Base-by-base conservation (phyloP, 2,329 filamentous ascomycete genomes). In the Botrytis fabae region DNA sequence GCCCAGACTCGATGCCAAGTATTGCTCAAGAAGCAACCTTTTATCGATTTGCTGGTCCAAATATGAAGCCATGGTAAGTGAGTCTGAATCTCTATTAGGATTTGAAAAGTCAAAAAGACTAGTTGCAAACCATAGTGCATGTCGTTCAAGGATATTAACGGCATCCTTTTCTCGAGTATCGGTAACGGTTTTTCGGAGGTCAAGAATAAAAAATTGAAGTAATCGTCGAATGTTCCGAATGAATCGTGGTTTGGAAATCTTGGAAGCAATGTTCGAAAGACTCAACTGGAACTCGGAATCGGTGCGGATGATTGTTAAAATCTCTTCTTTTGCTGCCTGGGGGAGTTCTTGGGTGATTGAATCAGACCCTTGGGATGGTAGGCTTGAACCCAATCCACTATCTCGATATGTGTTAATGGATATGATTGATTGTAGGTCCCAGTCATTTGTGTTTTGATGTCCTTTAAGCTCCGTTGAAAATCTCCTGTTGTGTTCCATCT, bases 71-170 rank as follows among this genome's bases (percentile, higher is more conserved):
- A 72, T 72, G 35, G 32, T 38, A 14, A 44, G 61, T 8, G 48
- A 40, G 2, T 68, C 25, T 4, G 46, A 46, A 20, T 66, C 48
- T n/a, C 66, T 68, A 40, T 66, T 57, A 25, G 57, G 70, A 32
- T 68, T 51, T 18, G 46, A 72, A 16, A 66, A 40, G 18, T 72
- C 70, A 28, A 72, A 73, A 46, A 70, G 38, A 35, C 73, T 40
- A 18, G 60, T 70, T 25, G 66, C 70, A 65, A 73, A 38, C 61
- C 63, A 74, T 12, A 44, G 32, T n/a, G 51, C 38, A 18, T 69
- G 61, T 46, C 28, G 46, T 51, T 63, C 57, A 35, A 70, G 40
- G 4, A 70, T 73, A n/a, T 60, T 72, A 6, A 54, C 28, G 7
- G 38, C 46, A n/a, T 68, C 64, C 25, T 51, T 54, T 54, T 68